A percentile compares a stretch with the other conserved stretches of the same genome.
phyloP scores from a whole-genome alignment of 306 rosid species.

The Fagus sylvatica region DNA sequence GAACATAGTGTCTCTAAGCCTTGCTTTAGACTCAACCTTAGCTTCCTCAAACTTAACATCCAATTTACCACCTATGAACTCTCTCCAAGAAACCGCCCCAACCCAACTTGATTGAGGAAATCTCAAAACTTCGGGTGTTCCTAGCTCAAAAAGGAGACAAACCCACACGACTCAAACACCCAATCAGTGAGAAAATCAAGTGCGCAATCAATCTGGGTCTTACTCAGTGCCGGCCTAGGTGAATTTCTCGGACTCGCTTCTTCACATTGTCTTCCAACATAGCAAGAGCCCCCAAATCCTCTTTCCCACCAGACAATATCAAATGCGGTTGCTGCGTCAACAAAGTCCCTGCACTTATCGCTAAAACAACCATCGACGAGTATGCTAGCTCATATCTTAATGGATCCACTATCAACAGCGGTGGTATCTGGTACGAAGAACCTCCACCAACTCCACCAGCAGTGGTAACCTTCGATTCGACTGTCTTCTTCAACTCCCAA shows the following conservation, averaged over 20 bases:
- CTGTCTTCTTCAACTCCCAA: too few species aligned
- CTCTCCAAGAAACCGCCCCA: constrained; percentile 58
- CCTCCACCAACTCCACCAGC: constrained; percentile 13
- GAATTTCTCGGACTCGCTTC: constrained; percentile 90
- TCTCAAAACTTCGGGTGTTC: constrained; percentile 84
- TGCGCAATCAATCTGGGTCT: constrained; percentile 64
- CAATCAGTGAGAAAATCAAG: constrained; percentile 75
- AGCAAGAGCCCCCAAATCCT: constrained; percentile 85
- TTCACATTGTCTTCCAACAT: constrained; percentile 93
- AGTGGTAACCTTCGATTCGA: too few species aligned
- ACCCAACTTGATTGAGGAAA: constrained; percentile 75
- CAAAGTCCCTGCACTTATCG: constrained; percentile 23
- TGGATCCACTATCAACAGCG: constrained; percentile 52
- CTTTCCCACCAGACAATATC: constrained; percentile 87
- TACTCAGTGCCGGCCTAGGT: constrained; percentile 64
- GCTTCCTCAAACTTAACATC: constrained; percentile 69
- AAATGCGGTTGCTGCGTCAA: constrained; percentile 58
- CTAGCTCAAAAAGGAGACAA: constrained; percentile 70
- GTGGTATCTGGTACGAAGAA: constrained; percentile 44
- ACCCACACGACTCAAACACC: constrained; percentile 80
- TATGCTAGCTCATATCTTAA: constrained; percentile 48
- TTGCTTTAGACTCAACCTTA: constrained; percentile 68
- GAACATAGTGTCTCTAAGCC: constrained; percentile 86
- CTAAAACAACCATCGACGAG: constrained; percentile 26
- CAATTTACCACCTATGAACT: constrained; percentile 52